A percentile compares a stretch with the other conserved stretches of the same genome.
Conservation (phyloP, 805 yeast species). For the Yarrowia sp. region DNA sequence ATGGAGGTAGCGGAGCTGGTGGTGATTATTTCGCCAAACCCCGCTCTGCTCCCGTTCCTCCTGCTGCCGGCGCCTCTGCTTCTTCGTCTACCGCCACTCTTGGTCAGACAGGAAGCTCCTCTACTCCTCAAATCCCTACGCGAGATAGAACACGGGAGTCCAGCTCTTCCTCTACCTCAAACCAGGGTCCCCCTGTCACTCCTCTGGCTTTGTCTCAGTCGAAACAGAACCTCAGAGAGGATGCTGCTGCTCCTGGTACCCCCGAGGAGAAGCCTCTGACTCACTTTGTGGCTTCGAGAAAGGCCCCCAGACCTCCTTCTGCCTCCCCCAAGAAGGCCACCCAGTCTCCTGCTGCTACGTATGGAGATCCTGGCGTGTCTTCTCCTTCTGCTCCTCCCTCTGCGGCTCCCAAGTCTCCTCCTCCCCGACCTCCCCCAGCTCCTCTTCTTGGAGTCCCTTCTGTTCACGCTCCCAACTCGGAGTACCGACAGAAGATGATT, state of each 20-base stretch:
- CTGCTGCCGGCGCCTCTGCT: conserved; percentile 28
- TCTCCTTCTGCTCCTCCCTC: neutral
- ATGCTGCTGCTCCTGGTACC: neutral
- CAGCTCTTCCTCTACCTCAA: neutral
- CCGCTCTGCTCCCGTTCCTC: conserved; percentile 49
- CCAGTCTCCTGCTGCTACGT: no score
- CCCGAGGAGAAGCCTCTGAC: conserved; percentile 31
- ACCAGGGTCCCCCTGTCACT: conserved; percentile 30
- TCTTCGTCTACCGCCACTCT: conserved; percentile 12
- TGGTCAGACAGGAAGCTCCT: conserved; percentile 5
- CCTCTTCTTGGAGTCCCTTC: conserved; percentile 54
- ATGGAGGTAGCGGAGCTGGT: neutral
- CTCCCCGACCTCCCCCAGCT: conserved; percentile 54
- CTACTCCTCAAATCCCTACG: conserved; percentile 41
- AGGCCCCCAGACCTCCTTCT: conserved; percentile 49
- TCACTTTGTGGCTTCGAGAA: conserved; percentile 46
- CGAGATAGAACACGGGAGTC: conserved; percentile 21
- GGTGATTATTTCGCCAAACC: conserved; percentile 44
- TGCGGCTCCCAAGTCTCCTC: conserved; percentile 46
- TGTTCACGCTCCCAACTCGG: conserved; percentile 43
- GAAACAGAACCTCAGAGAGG: conserved; percentile 19
- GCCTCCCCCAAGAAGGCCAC: conserved; percentile 16
- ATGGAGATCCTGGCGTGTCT: no score
- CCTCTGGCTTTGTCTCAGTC: conserved; percentile 29
- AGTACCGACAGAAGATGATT: conserved; percentile 39